Evolutionary conservation across 345 rosid species (phyloP).

Genomic region (Rhizophora apiculata): DNA sequence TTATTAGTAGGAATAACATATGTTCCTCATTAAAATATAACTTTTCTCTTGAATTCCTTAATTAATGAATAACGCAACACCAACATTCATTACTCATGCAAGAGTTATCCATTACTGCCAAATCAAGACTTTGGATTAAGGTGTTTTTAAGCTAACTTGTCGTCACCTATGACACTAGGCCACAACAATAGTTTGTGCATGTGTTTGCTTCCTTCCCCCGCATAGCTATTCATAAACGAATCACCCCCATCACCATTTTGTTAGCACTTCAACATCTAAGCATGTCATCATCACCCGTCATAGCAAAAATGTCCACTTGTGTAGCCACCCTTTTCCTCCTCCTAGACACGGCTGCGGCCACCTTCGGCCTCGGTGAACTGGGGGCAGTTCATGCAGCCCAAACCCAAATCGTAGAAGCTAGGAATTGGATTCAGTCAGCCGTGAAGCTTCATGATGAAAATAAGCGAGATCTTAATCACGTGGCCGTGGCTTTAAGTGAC

Average conservation of each 20-base stretch:
- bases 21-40: too few relatives aligned
- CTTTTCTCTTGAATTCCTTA: too few relatives aligned
- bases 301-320: constrained; percentile 23
- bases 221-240: neutral
- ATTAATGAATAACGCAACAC: too few relatives aligned
- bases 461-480: constrained; percentile 1
- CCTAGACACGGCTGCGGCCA: constrained; percentile 24
- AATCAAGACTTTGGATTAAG: too few relatives aligned
- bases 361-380: constrained; percentile 22
- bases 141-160: neutral
- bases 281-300: neutral
- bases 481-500: constrained; percentile 33
- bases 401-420: constrained; percentile 29
- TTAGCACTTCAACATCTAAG: constrained; percentile 3
- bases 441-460: constrained; percentile 7
- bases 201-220: constrained; percentile 3
- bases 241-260: neutral
- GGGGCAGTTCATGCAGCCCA: constrained; percentile 36
- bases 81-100: too few relatives aligned
- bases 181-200: neutral
- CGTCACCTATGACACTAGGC: constrained; percentile 13
- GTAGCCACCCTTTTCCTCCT: constrained; percentile 23
- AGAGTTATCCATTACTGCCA: too few relatives aligned
- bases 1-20: too few relatives aligned
- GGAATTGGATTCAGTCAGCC: constrained; percentile 23